A percentile compares a stretch with the other conserved stretches of the same genome.
These are phyloP conservation scores for Hypoxylon sp. DNA, from an alignment of 2,329 filamentous ascomycete genomes.

Conservation along the genomic window DNA sequence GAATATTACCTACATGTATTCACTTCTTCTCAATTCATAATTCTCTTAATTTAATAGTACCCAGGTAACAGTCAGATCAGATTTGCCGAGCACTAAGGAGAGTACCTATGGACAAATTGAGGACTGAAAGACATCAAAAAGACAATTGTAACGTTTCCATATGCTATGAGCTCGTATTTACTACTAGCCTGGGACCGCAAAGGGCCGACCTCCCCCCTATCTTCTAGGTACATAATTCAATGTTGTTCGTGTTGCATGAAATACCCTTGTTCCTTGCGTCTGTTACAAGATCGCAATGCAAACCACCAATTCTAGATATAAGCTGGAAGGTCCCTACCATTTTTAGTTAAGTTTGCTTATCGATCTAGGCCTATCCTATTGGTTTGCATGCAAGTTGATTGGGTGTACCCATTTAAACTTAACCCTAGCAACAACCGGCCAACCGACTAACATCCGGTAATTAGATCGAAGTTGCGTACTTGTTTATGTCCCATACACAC, in stretches of 20 bases:
- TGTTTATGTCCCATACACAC: too few species aligned
- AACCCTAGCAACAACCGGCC: conserved; percentile 21
- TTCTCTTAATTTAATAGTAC: background rate
- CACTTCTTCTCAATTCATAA: background rate
- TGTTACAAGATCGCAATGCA: conserved; percentile 19
- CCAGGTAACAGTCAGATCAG: background rate
- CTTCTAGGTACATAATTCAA: too few species aligned
- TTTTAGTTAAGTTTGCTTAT: conserved; percentile 5
- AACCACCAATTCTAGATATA: conserved; percentile 19
- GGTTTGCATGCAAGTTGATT: background rate
- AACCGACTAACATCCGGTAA: conserved; percentile 1
- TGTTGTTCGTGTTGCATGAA: conserved; percentile 10
- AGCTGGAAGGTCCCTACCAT: conserved; percentile 7
- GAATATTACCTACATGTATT: background rate
- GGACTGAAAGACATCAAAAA: background rate
- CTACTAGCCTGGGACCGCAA: background rate
- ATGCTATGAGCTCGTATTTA: conserved; percentile 25
- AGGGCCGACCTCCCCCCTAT: background rate
- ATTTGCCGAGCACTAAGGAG: background rate
- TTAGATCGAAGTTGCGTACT: too few species aligned
- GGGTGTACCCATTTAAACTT: conserved; percentile 5
- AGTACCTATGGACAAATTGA: background rate
- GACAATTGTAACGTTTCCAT: conserved; percentile 31
- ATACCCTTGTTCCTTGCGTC: conserved; percentile 1
- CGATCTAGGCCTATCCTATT: background rate